A percentile compares a stretch with the other conserved stretches of the same genome.
These are phyloP conservation scores for Diplocarpon mali DNA, from an alignment of 2,329 filamentous ascomycete species.

Conservation along the genomic window DNA sequence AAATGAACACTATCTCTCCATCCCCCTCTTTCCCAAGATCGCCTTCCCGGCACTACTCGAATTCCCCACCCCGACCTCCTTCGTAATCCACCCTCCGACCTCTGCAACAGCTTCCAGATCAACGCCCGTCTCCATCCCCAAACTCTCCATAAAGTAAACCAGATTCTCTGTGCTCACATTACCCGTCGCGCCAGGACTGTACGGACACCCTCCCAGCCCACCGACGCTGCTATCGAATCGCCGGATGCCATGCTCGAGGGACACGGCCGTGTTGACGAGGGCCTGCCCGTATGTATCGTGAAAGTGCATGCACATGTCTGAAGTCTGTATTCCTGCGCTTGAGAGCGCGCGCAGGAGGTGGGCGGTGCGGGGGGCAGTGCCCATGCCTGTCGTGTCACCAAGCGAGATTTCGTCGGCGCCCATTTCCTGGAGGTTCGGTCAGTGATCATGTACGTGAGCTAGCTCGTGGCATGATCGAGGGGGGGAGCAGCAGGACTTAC, in stretches of 20 bases:
- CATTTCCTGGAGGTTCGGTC: constrained; percentile 34
- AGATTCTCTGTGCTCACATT: constrained; percentile 81
- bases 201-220: constrained; percentile 76
- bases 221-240: constrained; percentile 73
- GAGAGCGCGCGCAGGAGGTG: constrained; percentile 53
- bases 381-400: constrained; percentile 86
- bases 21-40: constrained; percentile 8
- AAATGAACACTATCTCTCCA: background rate
- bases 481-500: too few species aligned
- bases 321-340: constrained; percentile 55
- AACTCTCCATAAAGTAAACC: constrained; percentile 64
- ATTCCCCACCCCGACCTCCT: constrained; percentile 50
- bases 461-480: too few species aligned
- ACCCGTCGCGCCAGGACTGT: constrained; percentile 73
- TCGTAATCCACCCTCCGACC: constrained; percentile 62
- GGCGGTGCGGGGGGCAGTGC: constrained; percentile 60
- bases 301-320: constrained; percentile 72
- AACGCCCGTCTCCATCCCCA: constrained; percentile 66
- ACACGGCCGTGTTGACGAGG: constrained; percentile 69
- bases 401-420: constrained; percentile 86
- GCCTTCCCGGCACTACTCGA: constrained; percentile 49
- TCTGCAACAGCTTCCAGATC: constrained; percentile 55
- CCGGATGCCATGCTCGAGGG: constrained; percentile 64
- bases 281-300: constrained; percentile 85
- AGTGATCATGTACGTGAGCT: too few species aligned